A percentile compares a stretch with the other conserved stretches of the same genome.
These are phyloP conservation scores for Aspergillus asperescens DNA, from an alignment of 495 filamentous ascomycete species.

Conservation along the genomic window DNA sequence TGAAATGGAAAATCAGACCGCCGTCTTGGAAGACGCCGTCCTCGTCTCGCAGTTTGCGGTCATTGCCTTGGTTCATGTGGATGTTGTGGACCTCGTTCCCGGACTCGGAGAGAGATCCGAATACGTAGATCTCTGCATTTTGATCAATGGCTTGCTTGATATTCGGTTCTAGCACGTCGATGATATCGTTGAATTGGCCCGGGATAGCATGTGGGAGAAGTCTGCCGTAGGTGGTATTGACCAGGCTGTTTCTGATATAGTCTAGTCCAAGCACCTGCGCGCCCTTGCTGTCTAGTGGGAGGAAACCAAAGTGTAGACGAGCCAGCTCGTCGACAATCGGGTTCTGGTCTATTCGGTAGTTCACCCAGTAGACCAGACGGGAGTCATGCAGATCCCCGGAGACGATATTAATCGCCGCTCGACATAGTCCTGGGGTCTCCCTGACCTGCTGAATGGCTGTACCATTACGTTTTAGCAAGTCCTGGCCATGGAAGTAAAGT, in stretches of 20 bases:
- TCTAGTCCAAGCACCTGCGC: slow-evolving; percentile 26
- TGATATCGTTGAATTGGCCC: slow-evolving; percentile 26
- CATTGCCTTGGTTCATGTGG: slow-evolving; percentile 40
- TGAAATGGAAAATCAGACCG: slow-evolving; percentile 26
- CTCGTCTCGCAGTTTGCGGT: slow-evolving; percentile 17
- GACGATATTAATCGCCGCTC: slow-evolving; percentile 2
- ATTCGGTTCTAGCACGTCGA: slow-evolving; percentile 28
- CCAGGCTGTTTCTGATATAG: slow-evolving; percentile 27
- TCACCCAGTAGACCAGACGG: slow-evolving; percentile 9
- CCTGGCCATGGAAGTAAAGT: slow-evolving; percentile 13
- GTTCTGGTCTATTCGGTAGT: neutral
- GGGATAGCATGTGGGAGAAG: slow-evolving; percentile 24
- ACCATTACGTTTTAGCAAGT: neutral
- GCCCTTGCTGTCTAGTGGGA: neutral
- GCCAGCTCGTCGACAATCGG: neutral
- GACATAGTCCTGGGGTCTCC: neutral
- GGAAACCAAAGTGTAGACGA: neutral
- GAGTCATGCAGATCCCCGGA: neutral
- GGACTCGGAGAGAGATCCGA: slow-evolving; percentile 19
- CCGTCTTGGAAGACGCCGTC: slow-evolving; percentile 36
- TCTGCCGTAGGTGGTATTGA: slow-evolving; percentile 20
- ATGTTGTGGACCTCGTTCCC: slow-evolving; percentile 30
- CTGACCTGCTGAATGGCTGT: neutral
- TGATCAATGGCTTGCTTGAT: slow-evolving; percentile 22
- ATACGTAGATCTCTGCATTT: slow-evolving; percentile 28